A percentile compares a stretch with the other conserved stretches of the same genome.
phyloP scores from a whole-genome alignment of 139 green algal genomes.

The Chlamydomonas sp. region DNA sequence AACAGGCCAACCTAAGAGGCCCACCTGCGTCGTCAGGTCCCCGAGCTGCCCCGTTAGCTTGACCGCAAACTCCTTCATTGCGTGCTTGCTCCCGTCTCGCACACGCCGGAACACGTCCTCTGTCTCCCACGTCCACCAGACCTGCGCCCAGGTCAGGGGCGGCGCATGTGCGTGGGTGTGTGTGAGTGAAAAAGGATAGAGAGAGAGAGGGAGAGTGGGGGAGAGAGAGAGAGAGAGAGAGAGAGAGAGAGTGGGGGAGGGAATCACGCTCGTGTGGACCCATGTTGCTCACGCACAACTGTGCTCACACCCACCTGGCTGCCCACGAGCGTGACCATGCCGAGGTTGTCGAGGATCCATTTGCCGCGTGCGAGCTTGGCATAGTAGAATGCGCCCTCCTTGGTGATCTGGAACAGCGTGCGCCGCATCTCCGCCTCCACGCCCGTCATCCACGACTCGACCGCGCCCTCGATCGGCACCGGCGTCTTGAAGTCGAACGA shows the following conservation, averaged over 20 bases:
- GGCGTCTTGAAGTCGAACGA: constrained; percentile 63
- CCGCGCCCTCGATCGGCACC: constrained; percentile 66
- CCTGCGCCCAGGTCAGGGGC: too few relatives aligned
- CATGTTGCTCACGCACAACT: too few relatives aligned
- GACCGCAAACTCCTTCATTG: constrained; percentile 69
- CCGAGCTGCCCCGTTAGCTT: constrained; percentile 71
- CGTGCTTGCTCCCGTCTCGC: constrained; percentile 66
- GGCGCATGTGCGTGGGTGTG: too few relatives aligned
- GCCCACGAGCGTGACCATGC: constrained; percentile 82
- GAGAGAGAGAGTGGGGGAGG: too few relatives aligned
- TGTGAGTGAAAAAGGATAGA: too few relatives aligned
- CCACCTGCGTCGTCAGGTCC: constrained; percentile 71
- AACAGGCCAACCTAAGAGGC: background rate
- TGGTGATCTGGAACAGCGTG: constrained; percentile 65
- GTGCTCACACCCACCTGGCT: constrained; percentile 32
- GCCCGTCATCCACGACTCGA: constrained; percentile 78
- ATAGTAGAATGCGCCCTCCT: constrained; percentile 73
- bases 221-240: too few relatives aligned
- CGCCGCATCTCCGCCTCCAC: constrained; percentile 75
- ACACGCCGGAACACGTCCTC: constrained; percentile 75
- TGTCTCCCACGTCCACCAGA: constrained; percentile 89
- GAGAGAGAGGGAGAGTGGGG: too few relatives aligned
- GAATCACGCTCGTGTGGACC: too few relatives aligned
- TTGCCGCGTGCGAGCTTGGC: constrained; percentile 46
- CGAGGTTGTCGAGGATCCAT: constrained; percentile 76